Evolutionary conservation across 257 asterid species (phyloP), one percentile per base, ranked within the genome.

Genomic region (Fraxinus anomala): DNA sequence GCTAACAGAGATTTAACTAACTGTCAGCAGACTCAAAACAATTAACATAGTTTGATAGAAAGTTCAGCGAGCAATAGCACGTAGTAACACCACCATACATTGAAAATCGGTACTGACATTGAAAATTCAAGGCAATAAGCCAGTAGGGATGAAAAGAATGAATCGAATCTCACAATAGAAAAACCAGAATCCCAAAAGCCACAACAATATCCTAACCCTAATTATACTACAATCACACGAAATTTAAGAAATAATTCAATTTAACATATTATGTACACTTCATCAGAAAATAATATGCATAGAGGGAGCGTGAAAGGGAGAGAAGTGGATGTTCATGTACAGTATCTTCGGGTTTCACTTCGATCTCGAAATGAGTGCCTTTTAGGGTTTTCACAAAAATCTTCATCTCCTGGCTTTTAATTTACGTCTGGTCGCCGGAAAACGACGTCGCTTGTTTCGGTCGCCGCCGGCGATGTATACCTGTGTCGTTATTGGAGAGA

Each of bases 341-440:
- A 65, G 89, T 77, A 80, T 93, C 97, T 80, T 83, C 89, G 1
- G 96, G 92, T 77, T 90, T 87, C 76, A 90, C 98, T 85, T 90
- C 93, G 88, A 93, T 89, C 87, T 89, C 88, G 80, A 93, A 93
- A 86, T 90, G 91, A 34, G 94, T 78, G 77, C 96, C 98, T 79
- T 91, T 93, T 80, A 93, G 79, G 84, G 96, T 93, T 87, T 93
- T 91, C 37, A 93, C 93, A 34, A 87, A 89, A 86, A 93, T 84
- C 94, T 90, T 89, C 97, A 93, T 93, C 79, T 70, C 75, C 75
- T 30, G 30, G 40, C 56, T 81, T 54, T 8, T 72, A 17, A 73
- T 56, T 76, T 42, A 77, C 70, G 76, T 17, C 17, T 17, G 33
- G 31, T 80, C 33, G 66, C 73, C 21, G 79, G 16, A 70, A 63